Evolutionary conservation across 495 filamentous ascomycete genomes (phyloP).

Genomic region (Hypoxylon trugodes): DNA sequence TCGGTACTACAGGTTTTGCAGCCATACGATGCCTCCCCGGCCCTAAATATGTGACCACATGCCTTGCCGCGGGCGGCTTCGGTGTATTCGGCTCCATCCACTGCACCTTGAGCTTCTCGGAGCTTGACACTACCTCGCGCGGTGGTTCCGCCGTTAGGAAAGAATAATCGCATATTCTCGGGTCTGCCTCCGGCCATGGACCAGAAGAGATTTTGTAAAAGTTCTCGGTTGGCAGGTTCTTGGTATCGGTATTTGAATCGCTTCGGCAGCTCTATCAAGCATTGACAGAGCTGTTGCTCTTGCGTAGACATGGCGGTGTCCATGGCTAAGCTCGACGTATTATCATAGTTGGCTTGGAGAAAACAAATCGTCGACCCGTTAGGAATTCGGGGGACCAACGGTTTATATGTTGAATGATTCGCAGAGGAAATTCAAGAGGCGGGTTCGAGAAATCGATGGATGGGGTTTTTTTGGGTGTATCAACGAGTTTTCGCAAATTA

Average conservation of each 20-base stretch:
- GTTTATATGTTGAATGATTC: background rate
- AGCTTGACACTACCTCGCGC: conserved; percentile 75
- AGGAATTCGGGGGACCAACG: background rate
- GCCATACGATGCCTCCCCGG: conserved; percentile 89
- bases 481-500: too few relatives aligned
- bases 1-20: conserved; percentile 92
- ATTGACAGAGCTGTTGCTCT: conserved; percentile 80
- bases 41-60: conserved; percentile 97
- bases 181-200: conserved; percentile 78
- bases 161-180: conserved; percentile 78
- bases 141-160: conserved; percentile 72
- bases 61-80: conserved; percentile 89
- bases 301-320: conserved; percentile 67
- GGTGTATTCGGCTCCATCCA: conserved; percentile 94
- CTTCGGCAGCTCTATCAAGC: conserved; percentile 75
- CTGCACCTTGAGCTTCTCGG: conserved; percentile 84
- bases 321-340: conserved; percentile 42
- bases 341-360: conserved; percentile 21
- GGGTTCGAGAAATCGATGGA: background rate
- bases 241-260: conserved; percentile 76
- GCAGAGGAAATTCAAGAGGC: background rate
- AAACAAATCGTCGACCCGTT: conserved; percentile 3
- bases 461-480: too few relatives aligned
- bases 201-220: conserved; percentile 83
- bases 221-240: conserved; percentile 68